Evolutionary conservation across 2,329 filamentous ascomycete genomes (phyloP), one percentile per base, ranked within the genome.

Genomic region (Claviceps arundinis): DNA sequence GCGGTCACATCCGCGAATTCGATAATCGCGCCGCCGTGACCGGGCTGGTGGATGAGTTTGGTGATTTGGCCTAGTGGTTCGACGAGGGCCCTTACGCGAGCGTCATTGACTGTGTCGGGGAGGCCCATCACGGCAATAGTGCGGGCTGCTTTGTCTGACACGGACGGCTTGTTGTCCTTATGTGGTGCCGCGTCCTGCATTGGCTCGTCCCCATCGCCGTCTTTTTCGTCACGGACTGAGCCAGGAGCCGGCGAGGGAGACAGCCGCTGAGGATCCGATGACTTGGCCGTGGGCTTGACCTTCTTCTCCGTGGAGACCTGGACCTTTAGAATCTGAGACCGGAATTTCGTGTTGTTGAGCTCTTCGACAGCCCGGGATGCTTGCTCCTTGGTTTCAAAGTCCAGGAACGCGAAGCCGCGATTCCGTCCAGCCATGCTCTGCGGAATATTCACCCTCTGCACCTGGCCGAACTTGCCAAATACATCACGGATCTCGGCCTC

Each of bases 61-160:
- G 83, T 74, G 24, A 96, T 74, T 1, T 75, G 67, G 0, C 89
- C 89, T 45, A 83, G 76, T 1, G 81, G 76, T 59, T 89, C 84
- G 8, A 86, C 81, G 2, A 94, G 71, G 0, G 82, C 76, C 45
- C 80, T 80, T 51, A 98, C 80, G 34, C 90, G 87, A 1, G 86
- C 81, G 61, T 95, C 88, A 57, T 94, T 96, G 61, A 97, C 81
- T 0, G 90, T 97, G 62, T 97, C 93, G 0, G 93, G 89, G 1
- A 98, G 73, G 56, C 90, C 85, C 68, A 96, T 80, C 30, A 98
- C 72, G 9, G 84, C 85, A 48, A 97, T 76, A 1, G 87, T 93
- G 50, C 89, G 82, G 48, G 82, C 79, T 34, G 73, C 67, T 19
- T 80, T 76, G 16, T 81, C 75, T 5, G 65, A 65, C 7, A 70